Conservation (phyloP, 2,329 filamentous ascomycete genomes). For the Trichoderma sp. region DNA sequence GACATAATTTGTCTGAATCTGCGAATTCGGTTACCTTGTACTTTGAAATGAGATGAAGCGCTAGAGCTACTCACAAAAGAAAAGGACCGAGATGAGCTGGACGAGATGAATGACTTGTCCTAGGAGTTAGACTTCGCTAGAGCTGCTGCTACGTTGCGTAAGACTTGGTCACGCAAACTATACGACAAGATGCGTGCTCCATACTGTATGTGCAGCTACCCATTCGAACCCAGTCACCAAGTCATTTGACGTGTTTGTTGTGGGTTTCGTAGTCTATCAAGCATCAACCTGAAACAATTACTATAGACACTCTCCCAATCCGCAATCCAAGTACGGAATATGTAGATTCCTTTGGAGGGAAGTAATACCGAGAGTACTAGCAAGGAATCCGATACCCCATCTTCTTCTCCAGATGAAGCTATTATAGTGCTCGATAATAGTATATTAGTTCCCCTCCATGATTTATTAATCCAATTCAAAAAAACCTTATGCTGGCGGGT, state of each 20-base stretch:
- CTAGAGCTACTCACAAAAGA: background rate
- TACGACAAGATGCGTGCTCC: background rate
- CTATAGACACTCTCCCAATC: background rate
- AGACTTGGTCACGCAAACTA: background rate
- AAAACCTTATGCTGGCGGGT: background rate
- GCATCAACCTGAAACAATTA: background rate
- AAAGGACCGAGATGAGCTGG: background rate
- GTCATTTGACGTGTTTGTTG: background rate
- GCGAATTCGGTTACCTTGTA: background rate
- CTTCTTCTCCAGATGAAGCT: background rate
- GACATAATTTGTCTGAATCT: background rate
- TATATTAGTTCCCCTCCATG: background rate
- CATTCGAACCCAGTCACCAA: background rate
- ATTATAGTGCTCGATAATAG: background rate
- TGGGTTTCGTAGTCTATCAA: background rate
- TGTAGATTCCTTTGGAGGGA: background rate
- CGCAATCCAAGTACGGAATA: background rate
- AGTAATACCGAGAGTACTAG: background rate
- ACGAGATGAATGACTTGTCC: background rate
- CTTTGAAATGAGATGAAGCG: background rate
- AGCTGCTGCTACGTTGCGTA: background rate
- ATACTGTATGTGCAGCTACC: background rate
- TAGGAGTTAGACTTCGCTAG: no score
- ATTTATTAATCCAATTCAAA: background rate
- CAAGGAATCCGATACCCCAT: background rate